Conservation (phyloP, 148 eudicot genomes). For the Rhododendron molle region DNA sequence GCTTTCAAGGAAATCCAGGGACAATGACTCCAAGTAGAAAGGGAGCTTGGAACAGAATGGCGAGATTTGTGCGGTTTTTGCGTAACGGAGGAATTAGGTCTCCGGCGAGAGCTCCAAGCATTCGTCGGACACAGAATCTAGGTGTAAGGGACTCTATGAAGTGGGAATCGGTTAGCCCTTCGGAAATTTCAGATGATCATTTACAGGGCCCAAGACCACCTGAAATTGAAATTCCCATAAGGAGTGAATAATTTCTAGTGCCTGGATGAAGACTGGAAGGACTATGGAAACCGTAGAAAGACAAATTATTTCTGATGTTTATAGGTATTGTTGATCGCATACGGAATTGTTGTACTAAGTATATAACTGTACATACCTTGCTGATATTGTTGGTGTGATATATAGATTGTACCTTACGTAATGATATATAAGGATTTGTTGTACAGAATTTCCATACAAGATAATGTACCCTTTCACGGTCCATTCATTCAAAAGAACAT, state of each 20-base stretch:
- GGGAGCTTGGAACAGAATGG: not conserved
- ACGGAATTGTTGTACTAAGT: too few relatives aligned
- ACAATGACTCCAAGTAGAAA: not conserved
- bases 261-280: not conserved
- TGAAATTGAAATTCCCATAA: conserved; percentile 8
- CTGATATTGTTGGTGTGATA: not conserved
- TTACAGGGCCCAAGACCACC: not conserved
- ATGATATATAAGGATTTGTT: not conserved
- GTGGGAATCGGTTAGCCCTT: conserved; percentile 11
- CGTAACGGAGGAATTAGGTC: not conserved
- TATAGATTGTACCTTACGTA: too few relatives aligned
- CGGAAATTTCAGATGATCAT: conserved; percentile 10
- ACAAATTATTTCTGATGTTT: not conserved
- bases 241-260: not conserved
- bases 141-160: not conserved
- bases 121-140: not conserved
- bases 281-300: not conserved
- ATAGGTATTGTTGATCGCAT: not conserved
- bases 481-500: not conserved
- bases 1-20: not conserved
- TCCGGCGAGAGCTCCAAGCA: not conserved
- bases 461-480: not conserved
- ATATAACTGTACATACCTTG: not conserved
- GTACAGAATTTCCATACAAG: not conserved
- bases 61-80: not conserved